phyloP scores from a whole-genome alignment of 2,329 filamentous ascomycete species.

The Neonectria ditissima region DNA sequence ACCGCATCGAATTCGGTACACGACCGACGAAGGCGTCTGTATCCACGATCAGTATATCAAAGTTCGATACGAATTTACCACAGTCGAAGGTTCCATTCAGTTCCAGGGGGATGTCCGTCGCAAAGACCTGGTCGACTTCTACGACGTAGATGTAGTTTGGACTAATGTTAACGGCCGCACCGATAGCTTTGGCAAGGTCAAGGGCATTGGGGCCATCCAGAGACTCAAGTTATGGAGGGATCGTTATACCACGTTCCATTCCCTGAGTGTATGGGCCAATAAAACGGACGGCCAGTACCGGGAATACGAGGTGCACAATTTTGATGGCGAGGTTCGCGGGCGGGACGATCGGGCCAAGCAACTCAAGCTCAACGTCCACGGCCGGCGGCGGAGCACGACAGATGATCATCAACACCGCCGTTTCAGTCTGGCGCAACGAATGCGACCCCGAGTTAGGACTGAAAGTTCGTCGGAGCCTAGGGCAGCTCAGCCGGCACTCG shows the following conservation, averaged over 20 bases:
- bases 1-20: slow-evolving; percentile 62
- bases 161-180: slow-evolving; percentile 62
- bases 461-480: slow-evolving; percentile 41
- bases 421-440: slow-evolving; percentile 58
- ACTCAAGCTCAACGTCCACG: slow-evolving; percentile 56
- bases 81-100: slow-evolving; percentile 58
- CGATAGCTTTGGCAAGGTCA: slow-evolving; percentile 62
- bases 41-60: slow-evolving; percentile 62
- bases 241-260: slow-evolving; percentile 60
- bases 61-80: slow-evolving; percentile 64
- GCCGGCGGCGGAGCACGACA: slow-evolving; percentile 56
- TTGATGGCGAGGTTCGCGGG: slow-evolving; percentile 60
- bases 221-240: slow-evolving; percentile 65
- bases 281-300: slow-evolving; percentile 59
- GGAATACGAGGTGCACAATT: slow-evolving; percentile 61
- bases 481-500: slow-evolving; percentile 45
- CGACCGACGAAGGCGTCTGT: slow-evolving; percentile 58
- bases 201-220: slow-evolving; percentile 64
- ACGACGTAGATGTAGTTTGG: slow-evolving; percentile 65
- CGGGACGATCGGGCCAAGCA: slow-evolving; percentile 60
- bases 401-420: slow-evolving; percentile 54
- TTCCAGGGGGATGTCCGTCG: slow-evolving; percentile 63
- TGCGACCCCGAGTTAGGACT: slow-evolving; percentile 55
- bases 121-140: slow-evolving; percentile 63
- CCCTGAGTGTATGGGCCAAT: slow-evolving; percentile 61